These are phyloP conservation scores for Ogataea sp. DNA, from an alignment of 805 yeast species.

Conservation along the genomic window DNA sequence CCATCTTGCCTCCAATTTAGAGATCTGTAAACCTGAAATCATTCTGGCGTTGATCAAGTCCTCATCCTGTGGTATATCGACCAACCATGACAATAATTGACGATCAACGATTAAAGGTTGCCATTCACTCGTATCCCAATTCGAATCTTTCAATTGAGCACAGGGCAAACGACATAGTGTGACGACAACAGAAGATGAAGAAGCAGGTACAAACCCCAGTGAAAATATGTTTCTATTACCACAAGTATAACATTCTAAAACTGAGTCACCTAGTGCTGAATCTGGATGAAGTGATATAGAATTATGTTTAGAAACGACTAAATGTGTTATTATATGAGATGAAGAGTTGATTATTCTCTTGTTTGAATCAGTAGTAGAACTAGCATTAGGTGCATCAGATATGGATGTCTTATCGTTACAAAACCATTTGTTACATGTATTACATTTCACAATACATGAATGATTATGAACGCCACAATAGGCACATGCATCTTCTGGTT, in stretches of 20 bases:
- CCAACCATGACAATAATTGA: slow-evolving; percentile 76
- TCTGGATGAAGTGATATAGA: slow-evolving; percentile 67
- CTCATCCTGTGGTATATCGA: slow-evolving; percentile 58
- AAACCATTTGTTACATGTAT: slow-evolving; percentile 77
- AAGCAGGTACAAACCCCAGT: slow-evolving; percentile 83
- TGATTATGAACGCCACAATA: slow-evolving; percentile 73
- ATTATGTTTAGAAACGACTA: slow-evolving; percentile 74
- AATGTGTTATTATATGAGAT: slow-evolving; percentile 83
- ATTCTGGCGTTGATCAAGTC: slow-evolving; percentile 44
- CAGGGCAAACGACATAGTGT: slow-evolving; percentile 85
- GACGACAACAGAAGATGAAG: slow-evolving; percentile 79
- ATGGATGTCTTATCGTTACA: slow-evolving; percentile 60
- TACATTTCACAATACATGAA: slow-evolving; percentile 65
- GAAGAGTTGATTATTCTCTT: too few species aligned
- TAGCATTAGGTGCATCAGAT: slow-evolving; percentile 37
- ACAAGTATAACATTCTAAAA: slow-evolving; percentile 85
- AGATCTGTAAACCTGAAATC: slow-evolving; percentile 55
- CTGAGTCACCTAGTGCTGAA: slow-evolving; percentile 80
- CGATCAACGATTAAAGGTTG: slow-evolving; percentile 77
- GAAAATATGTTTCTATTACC: slow-evolving; percentile 74
- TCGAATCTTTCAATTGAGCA: slow-evolving; percentile 62
- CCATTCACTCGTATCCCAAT: slow-evolving; percentile 90
- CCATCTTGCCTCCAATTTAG: slow-evolving; percentile 77
- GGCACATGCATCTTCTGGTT: slow-evolving; percentile 32
- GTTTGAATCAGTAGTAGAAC: too few species aligned